Base-by-base conservation (phyloP, 331 rosid genomes). In the Ulmus americana region DNA sequence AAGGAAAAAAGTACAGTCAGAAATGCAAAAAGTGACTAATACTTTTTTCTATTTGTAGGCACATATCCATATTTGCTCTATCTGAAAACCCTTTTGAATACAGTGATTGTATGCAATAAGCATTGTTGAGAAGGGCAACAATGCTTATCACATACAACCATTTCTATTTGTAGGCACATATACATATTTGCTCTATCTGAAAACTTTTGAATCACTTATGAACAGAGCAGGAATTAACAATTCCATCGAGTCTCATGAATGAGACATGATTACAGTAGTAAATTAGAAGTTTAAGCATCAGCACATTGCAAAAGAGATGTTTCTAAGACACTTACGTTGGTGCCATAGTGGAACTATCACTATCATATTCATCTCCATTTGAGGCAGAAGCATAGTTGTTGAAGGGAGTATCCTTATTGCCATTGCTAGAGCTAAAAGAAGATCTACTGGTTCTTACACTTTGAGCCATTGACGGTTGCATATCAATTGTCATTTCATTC, bases 311-410 rank as follows among this genome's bases (percentile, higher is more conserved):
- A 58, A 10, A 61, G 68, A 9, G 52, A 58, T 49, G 48, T 59
- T 59, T 38, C 55, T 50, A 1, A 22, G 68, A 46, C 39, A 72
- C 97, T 80, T 76, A 91, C 97, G 77, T 63, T 22, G 97, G 95
- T 57, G 92, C 92, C 15, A 91, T 83, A 78, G 75, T 88, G 71
- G 88, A 81, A 69, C 77, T 72, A 45, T 88, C 96, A 43, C 96
- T 91, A 50, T 86, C 97, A 53, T 86, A 88, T 15, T 63, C 95
- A 70, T 86, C 91, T 48, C 83, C 90, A 78, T 85, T 81, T 44
- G 72, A 74, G 48, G 56, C 68, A 20, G 80, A 13, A 65, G 80
- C 69, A 70, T 67, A 68, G 65, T 59, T 74, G 65, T 80, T 83
- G 10, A 77, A 18, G 41, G 87, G 73, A 54, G 87, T 64, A 64